Conservation (phyloP, 1,139 yeast species). For the Protomyces pachydermus region DNA sequence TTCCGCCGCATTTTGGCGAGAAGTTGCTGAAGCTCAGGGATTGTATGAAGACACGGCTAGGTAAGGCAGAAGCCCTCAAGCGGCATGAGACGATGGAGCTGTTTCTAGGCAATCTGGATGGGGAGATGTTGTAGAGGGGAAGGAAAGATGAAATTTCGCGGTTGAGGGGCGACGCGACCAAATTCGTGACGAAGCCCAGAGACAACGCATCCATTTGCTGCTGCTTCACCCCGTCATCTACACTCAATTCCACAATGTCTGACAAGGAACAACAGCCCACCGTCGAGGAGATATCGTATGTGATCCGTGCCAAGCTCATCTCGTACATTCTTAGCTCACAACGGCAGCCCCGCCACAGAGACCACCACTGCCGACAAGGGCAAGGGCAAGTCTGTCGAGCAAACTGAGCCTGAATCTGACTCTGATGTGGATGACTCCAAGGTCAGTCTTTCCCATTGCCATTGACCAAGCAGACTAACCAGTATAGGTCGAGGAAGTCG, state of each 20-base stretch:
- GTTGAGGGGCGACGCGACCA: too few relatives aligned
- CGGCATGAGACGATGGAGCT: conserved; percentile 33
- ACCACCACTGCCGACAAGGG: conserved; percentile 1
- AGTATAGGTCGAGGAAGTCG: conserved; percentile 4
- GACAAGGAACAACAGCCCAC: not conserved
- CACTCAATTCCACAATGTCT: not conserved
- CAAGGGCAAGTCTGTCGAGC: conserved; percentile 31
- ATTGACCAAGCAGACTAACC: not conserved
- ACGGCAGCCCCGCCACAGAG: not conserved
- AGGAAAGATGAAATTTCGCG: too few relatives aligned
- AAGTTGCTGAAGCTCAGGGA: conserved; percentile 37
- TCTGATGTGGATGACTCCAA: conserved; percentile 24
- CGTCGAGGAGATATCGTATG: not conserved
- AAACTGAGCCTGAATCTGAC: conserved; percentile 30
- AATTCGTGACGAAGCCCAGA: too few relatives aligned
- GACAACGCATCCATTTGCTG: not conserved
- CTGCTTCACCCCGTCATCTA: not conserved
- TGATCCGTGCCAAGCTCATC: not conserved
- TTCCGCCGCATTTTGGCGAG: conserved; percentile 37
- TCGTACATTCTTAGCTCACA: not conserved
- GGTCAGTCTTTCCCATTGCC: not conserved
- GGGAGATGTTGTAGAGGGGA: not conserved
- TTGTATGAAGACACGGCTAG: conserved; percentile 38
- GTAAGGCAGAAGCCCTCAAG: conserved; percentile 35
- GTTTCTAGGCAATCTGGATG: conserved; percentile 1